These are phyloP conservation scores for Kodamaea leandrae DNA, from an alignment of 805 yeast genomes.

Conservation along the genomic window DNA sequence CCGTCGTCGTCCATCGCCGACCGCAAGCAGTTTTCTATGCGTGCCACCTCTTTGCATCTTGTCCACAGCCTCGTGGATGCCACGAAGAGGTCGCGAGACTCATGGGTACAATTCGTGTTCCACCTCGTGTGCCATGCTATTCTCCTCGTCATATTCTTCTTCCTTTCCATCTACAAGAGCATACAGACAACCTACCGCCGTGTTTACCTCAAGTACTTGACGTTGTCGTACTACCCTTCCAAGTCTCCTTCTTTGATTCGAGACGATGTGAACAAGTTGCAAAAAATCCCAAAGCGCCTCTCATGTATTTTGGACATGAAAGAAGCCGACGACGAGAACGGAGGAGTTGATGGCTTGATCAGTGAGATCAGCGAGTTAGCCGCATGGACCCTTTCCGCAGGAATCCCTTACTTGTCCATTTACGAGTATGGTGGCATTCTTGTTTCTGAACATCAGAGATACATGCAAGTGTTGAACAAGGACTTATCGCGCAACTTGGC, in stretches of 20 bases:
- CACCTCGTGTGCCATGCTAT: slow-evolving; percentile 34
- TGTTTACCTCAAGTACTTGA: slow-evolving; percentile 54
- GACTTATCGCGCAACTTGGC: slow-evolving; percentile 58
- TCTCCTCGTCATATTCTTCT: slow-evolving; percentile 50
- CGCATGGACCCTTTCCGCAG: slow-evolving; percentile 91
- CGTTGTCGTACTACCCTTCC: slow-evolving; percentile 59
- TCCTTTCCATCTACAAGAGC: slow-evolving; percentile 56
- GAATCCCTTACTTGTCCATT: slow-evolving; percentile 65
- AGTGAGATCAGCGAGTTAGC: slow-evolving; percentile 73
- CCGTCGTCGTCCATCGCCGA: too few relatives aligned
- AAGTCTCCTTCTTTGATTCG: slow-evolving; percentile 83
- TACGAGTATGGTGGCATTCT: slow-evolving; percentile 74
- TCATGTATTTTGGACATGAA: slow-evolving; percentile 74
- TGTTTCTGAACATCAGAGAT: slow-evolving; percentile 42
- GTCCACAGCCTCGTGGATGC: neutral
- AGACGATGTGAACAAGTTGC: slow-evolving; percentile 69
- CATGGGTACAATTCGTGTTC: slow-evolving; percentile 6
- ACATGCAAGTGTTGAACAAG: slow-evolving; percentile 50
- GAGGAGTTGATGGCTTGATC: slow-evolving; percentile 80
- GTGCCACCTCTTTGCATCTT: too few relatives aligned
- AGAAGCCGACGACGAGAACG: slow-evolving; percentile 80
- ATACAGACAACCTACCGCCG: slow-evolving; percentile 51
- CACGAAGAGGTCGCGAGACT: neutral
- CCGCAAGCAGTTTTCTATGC: too few relatives aligned
- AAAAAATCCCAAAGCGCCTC: slow-evolving; percentile 74